phyloP scores from a whole-genome alignment of 768 basidiomycete species.

The Rhodotorula graminis region DNA sequence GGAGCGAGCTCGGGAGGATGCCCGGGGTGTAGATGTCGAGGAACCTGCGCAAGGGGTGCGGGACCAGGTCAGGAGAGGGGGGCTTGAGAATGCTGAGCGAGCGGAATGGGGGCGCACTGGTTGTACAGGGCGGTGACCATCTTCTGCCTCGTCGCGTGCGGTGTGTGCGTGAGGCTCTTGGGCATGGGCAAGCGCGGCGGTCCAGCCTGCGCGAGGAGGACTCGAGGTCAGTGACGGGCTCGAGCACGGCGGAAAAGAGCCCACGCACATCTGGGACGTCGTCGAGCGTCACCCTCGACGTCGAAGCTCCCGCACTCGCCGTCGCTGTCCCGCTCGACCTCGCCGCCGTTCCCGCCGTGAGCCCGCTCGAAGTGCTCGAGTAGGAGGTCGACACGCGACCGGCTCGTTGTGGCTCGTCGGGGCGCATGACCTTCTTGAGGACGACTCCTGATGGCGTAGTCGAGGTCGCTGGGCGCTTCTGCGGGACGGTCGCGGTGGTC shows the following conservation, averaged over 20 bases:
- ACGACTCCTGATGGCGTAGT: neutral
- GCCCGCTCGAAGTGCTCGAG: too few relatives aligned
- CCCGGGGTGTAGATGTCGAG: conserved; percentile 32
- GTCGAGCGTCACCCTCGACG: neutral
- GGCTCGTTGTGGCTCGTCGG: neutral
- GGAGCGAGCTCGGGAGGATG: conserved; percentile 17
- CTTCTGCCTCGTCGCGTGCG: conserved; percentile 25
- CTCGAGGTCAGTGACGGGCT: neutral
- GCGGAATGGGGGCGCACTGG: too few relatives aligned
- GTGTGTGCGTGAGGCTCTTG: conserved; percentile 9
- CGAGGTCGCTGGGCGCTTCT: neutral
- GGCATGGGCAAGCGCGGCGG: conserved; percentile 16
- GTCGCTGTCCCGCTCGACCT: neutral
- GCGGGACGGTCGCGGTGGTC: neutral
- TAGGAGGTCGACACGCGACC: too few relatives aligned
- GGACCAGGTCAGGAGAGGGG: neutral
- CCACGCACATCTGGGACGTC: conserved; percentile 4
- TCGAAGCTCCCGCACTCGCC: neutral
- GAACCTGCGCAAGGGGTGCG: conserved; percentile 15
- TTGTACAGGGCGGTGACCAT: conserved; percentile 24
- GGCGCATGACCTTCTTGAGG: neutral
- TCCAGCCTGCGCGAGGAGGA: conserved; percentile 5
- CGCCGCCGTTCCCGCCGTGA: too few relatives aligned
- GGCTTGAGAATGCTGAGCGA: too few relatives aligned
- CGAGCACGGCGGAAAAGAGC: neutral